These are phyloP conservation scores for Globisporangium irregulare DNA, from an alignment of 352 stramenopile species.

Conservation along the genomic window DNA sequence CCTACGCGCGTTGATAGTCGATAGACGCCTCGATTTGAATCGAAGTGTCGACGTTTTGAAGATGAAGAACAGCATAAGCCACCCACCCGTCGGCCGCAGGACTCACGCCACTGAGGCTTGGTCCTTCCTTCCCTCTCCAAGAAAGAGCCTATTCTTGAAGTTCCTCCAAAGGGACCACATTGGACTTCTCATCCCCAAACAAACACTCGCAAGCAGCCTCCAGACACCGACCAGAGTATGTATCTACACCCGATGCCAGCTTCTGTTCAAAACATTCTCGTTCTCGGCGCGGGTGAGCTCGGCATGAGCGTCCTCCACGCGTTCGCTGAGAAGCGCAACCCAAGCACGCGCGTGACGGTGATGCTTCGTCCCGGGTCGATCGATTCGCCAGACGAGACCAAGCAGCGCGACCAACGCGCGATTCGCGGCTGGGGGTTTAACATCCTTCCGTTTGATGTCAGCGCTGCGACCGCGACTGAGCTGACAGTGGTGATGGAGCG, in stretches of 20 bases:
- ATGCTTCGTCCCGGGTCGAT: slow-evolving; percentile 6
- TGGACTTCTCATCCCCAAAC: background rate
- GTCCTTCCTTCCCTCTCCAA: background rate
- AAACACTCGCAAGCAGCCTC: background rate
- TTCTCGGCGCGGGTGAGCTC: slow-evolving; percentile 14
- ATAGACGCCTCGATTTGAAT: background rate
- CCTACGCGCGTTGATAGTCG: no score
- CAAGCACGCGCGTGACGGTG: background rate
- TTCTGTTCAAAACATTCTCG: slow-evolving; percentile 9
- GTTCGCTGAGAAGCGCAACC: background rate
- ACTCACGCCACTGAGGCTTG: background rate
- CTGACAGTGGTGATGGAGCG: slow-evolving; percentile 4
- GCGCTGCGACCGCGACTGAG: background rate
- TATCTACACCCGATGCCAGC: background rate
- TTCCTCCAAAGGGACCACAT: background rate
- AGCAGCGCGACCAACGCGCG: background rate
- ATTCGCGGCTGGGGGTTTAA: background rate
- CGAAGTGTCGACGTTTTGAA: background rate
- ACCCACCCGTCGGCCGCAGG: no score
- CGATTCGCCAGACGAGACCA: background rate
- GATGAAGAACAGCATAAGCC: background rate
- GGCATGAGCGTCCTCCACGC: slow-evolving; percentile 8
- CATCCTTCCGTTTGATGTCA: background rate
- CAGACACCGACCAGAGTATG: background rate
- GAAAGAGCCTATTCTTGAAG: background rate